phyloP scores from a whole-genome alignment of 177 flowering plant species.

The Vitis hybrid region DNA sequence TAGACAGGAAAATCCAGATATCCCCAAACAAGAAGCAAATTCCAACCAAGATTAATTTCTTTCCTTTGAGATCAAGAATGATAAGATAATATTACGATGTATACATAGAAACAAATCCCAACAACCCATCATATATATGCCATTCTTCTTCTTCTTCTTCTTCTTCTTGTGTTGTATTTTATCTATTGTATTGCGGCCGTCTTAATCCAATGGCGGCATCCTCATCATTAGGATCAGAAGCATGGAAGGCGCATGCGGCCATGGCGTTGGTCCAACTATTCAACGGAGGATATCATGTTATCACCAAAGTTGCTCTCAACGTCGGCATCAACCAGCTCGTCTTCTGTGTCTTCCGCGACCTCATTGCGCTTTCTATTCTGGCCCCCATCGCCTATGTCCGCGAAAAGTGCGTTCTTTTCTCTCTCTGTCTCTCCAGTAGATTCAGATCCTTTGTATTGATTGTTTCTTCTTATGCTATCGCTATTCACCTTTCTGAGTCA shows the following conservation, averaged over 20 bases:
- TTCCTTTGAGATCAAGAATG: background rate
- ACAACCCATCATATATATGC: background rate
- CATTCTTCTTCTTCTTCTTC: background rate
- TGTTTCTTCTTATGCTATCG: background rate
- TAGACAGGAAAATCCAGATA: too few relatives aligned
- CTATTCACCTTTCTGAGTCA: background rate
- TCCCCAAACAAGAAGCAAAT: too few relatives aligned
- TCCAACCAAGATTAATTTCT: too few relatives aligned
- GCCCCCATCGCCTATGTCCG: constrained; percentile 78
- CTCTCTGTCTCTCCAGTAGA: background rate
- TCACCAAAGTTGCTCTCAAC: constrained; percentile 84
- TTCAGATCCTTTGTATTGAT: too few relatives aligned
- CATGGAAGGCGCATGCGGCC: constrained; percentile 66
- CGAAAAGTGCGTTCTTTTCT: constrained; percentile 43
- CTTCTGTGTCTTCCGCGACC: constrained; percentile 81
- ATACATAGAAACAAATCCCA: background rate
- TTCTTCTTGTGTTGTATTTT: background rate
- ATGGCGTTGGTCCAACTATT: constrained; percentile 75
- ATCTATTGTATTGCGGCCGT: constrained; percentile 13
- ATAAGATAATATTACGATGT: background rate
- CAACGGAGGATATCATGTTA: constrained; percentile 85
- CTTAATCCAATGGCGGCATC: constrained; percentile 4
- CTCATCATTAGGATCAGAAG: constrained; percentile 23
- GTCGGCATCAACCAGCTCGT: constrained; percentile 87
- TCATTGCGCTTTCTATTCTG: constrained; percentile 76